Evolutionary conservation across 495 filamentous ascomycete species (phyloP).

Genomic region (Xylaria intraflava): DNA sequence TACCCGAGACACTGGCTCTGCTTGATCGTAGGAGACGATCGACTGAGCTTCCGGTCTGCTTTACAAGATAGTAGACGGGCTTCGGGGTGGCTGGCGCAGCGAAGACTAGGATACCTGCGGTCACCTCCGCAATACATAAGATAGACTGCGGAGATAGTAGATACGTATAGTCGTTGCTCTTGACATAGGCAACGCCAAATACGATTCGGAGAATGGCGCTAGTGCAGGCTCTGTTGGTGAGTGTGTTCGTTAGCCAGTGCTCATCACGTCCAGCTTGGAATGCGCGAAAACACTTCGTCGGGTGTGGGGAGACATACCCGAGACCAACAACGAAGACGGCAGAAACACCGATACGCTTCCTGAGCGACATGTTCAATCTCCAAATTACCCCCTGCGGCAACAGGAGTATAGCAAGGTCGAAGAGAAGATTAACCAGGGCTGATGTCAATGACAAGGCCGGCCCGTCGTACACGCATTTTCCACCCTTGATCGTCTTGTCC

Average conservation of each 20-base stretch:
- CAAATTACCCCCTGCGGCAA: constrained; percentile 23
- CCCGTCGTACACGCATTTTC: too few species aligned
- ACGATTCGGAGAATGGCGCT: constrained; percentile 1
- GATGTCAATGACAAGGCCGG: too few species aligned
- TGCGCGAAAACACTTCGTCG: too few species aligned
- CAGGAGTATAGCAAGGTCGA: constrained; percentile 14
- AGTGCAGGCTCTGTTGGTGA: constrained; percentile 6
- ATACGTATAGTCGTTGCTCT: constrained; percentile 8
- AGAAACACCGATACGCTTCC: constrained; percentile 21
- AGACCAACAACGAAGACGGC: constrained; percentile 19
- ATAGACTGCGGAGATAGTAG: constrained; percentile 2
- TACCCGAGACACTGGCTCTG: too few species aligned
- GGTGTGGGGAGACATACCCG: background rate
- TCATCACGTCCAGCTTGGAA: too few species aligned
- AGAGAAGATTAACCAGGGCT: constrained; percentile 5
- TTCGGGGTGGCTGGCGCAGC: constrained; percentile 6
- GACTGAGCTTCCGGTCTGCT: background rate
- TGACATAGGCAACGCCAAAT: background rate
- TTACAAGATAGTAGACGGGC: background rate
- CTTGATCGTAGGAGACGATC: background rate
- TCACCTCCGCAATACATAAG: constrained; percentile 1
- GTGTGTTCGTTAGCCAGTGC: background rate
- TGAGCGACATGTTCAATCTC: constrained; percentile 18
- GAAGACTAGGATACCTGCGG: constrained; percentile 10
- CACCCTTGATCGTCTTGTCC: constrained; percentile 14